phyloP scores from a whole-genome alignment of 202 grass and related monocot species.

The Panicum hallii region DNA sequence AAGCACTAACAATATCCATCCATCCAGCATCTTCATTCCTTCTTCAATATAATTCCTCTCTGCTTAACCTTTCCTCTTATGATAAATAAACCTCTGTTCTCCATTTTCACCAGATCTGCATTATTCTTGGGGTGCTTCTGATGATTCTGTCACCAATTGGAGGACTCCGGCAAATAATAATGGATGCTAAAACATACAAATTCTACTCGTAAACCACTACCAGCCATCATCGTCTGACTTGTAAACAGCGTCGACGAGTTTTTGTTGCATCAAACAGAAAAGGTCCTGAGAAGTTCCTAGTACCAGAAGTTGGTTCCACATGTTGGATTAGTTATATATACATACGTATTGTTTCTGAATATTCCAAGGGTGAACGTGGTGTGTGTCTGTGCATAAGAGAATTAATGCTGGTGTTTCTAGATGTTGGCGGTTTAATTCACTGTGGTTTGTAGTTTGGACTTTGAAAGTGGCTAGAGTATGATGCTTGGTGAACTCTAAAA shows the following conservation, averaged over 20 bases:
- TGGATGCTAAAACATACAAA: conserved; percentile 58
- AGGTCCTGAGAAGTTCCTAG: not conserved
- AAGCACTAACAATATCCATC: not conserved
- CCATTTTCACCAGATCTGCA: conserved; percentile 65
- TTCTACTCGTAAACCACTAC: conserved; percentile 71
- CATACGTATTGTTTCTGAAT: not conserved
- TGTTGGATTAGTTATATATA: not conserved
- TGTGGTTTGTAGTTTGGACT: not conserved
- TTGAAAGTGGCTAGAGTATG: not conserved
- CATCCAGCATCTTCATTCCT: not conserved
- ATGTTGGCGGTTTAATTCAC: not conserved
- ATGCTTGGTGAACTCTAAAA: not conserved
- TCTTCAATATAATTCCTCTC: not conserved
- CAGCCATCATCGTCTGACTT: not conserved
- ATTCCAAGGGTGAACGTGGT: not conserved
- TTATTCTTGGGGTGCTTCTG: conserved; percentile 71
- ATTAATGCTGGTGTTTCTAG: not conserved
- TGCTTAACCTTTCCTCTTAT: conserved; percentile 12
- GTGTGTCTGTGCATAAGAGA: not conserved
- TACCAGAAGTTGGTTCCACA: not conserved
- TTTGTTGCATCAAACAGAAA: conserved; percentile 5
- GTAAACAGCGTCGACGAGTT: not conserved
- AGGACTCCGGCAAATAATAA: conserved; percentile 76
- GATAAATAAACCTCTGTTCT: conserved; percentile 7
- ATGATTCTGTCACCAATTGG: conserved; percentile 83